These are phyloP conservation scores for Pichia manshurica DNA, from an alignment of 805 yeast genomes.

Conservation along the genomic window DNA sequence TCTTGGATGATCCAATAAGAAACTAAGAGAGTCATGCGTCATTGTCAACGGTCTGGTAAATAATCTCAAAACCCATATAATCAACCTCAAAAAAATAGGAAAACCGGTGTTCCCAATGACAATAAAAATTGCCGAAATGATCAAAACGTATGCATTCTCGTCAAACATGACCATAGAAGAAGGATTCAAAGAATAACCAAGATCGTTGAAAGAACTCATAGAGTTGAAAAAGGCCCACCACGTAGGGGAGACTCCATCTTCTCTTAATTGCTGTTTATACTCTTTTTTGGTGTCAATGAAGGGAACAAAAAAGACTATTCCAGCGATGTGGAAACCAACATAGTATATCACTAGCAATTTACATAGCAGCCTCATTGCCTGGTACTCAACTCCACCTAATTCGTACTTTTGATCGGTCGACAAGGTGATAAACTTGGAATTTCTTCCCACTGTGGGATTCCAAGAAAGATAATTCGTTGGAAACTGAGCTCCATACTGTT, in stretches of 20 bases:
- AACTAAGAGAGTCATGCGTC: slow-evolving; percentile 71
- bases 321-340: slow-evolving; percentile 65
- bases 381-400: slow-evolving; percentile 94
- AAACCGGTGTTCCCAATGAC: slow-evolving; percentile 94
- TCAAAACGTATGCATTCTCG: slow-evolving; percentile 55
- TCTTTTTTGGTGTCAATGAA: slow-evolving; percentile 46
- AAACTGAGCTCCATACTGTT: slow-evolving; percentile 19
- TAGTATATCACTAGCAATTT: slow-evolving; percentile 62
- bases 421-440: slow-evolving; percentile 81
- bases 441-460: slow-evolving; percentile 88
- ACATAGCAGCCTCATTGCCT: slow-evolving; percentile 75
- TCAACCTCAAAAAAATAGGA: slow-evolving; percentile 73
- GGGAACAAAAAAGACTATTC: slow-evolving; percentile 48
- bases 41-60: slow-evolving; percentile 60
- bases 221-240: slow-evolving; percentile 95
- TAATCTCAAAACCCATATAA: slow-evolving; percentile 75
- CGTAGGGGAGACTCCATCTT: slow-evolving; percentile 60
- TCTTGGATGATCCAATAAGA: slow-evolving; percentile 90
- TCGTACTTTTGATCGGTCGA: slow-evolving; percentile 85
- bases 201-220: slow-evolving; percentile 74
- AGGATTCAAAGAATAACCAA: slow-evolving; percentile 78
- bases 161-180: slow-evolving; percentile 71
- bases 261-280: slow-evolving; percentile 41
- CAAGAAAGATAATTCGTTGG: slow-evolving; percentile 72
- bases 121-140: slow-evolving; percentile 63